Evolutionary conservation across 2,329 filamentous ascomycete genomes (phyloP), one percentile per base, ranked within the genome.

Genomic region (Diaporthe amygdali): DNA sequence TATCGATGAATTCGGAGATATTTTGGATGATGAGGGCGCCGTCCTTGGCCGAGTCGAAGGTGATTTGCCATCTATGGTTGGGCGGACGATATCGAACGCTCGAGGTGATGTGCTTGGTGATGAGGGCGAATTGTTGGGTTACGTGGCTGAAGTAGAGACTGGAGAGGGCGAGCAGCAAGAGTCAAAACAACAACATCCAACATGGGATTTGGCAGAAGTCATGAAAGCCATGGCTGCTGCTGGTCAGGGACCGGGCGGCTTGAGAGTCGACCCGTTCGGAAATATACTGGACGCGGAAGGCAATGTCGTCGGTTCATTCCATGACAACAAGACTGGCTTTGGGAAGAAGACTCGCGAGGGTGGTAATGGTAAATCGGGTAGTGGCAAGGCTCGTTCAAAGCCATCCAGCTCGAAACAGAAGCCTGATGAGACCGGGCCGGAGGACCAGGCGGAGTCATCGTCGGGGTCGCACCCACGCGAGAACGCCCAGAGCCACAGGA

Each of bases 31-130:
- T 71, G 80, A 85, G 22, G 86, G 86, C 9, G 84, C 82, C 44
- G 85, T 88, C 4, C 81, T 89, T 3, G 87, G 86, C 41, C 84
- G 85, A 51, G 86, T 84, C 7, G 85, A 84, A 7, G 87, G 87
- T 8, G 87, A 89, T 76, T 79, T 89, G 30, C 87, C 87, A 5
- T 84, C 86, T 56, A 88, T 89, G 84, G 81, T 89, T 7, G 87
- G 87, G 39, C 80, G 83, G 49, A 81, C 81, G 52, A 84, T 89
- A 1, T 79, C 82, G 10, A 81, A 80, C 10, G 77, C 80, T 3
- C 80, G 81, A 25, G 87, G 87, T 20, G 83, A 88, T 73, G 78
- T 89, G 41, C 80, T 85, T 46, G 82, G 80, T n/a, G 81, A 84
- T 32, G 76, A 78, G 44, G 84, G 82, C 8, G 81, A 83, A 69